phyloP scores from a whole-genome alignment of 176 grass and related monocot genomes.

The Coix lacrymajobi region DNA sequence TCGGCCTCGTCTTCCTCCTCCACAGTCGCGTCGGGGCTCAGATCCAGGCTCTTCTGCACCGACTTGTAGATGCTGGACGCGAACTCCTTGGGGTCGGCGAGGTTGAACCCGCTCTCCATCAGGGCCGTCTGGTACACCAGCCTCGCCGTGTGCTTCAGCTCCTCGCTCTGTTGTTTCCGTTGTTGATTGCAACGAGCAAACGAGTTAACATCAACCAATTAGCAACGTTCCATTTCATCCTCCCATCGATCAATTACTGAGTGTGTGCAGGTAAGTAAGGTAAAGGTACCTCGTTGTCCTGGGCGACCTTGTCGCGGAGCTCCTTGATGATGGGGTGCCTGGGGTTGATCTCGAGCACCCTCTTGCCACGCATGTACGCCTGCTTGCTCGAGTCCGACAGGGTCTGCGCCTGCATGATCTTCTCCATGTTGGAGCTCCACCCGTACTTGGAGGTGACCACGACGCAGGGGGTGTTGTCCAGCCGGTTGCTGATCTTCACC shows the following conservation, averaged over 20 bases:
- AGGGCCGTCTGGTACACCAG: conserved; percentile 91
- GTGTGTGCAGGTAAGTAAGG: neutral
- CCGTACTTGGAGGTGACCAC: conserved; percentile 87
- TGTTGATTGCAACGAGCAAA: neutral
- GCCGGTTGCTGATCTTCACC: conserved; percentile 87
- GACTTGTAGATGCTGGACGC: conserved; percentile 91
- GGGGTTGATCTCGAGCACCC: conserved; percentile 92
- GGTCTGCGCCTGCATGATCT: conserved; percentile 95
- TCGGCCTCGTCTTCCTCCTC: conserved; percentile 86
- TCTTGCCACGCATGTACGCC: conserved; percentile 88
- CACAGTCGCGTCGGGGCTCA: conserved; percentile 46
- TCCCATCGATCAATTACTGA: too few species aligned
- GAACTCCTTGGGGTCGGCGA: conserved; percentile 79
- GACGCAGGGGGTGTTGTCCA: conserved; percentile 75
- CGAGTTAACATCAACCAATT: neutral
- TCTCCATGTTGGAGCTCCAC: conserved; percentile 99
- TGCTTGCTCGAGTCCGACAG: conserved; percentile 80
- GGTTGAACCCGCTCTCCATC: conserved; percentile 90
- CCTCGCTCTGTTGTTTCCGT: conserved; percentile 36
- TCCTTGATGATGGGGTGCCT: conserved; percentile 97
- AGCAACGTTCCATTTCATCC: neutral
- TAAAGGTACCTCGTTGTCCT: conserved; percentile 62
- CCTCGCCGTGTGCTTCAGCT: conserved; percentile 63
- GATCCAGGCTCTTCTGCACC: conserved; percentile 91
- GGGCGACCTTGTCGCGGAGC: conserved; percentile 77